Percentiles rank a stretch among this genome's conserved stretches.
Evolutionary conservation across 2,329 filamentous ascomycete species (phyloP).

Genomic region (Penicillium sp.): DNA sequence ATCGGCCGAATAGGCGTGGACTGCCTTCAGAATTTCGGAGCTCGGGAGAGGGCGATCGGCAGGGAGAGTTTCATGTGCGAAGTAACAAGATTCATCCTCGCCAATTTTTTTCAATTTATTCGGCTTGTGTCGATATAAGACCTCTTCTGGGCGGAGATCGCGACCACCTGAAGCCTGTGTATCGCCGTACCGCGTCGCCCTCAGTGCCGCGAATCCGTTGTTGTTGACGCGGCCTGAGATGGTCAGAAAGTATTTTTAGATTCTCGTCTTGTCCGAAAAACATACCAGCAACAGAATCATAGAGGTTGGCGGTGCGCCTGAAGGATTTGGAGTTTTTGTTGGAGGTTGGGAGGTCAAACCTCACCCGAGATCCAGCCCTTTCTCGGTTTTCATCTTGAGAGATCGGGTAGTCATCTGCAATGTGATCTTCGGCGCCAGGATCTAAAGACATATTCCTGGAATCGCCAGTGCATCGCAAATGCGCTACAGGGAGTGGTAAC

Average conservation of each 20-base stretch:
- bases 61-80: constrained; percentile 50
- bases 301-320: constrained; percentile 49
- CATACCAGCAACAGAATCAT: constrained; percentile 59
- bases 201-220: constrained; percentile 32
- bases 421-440: background rate
- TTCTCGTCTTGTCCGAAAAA: background rate
- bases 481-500: background rate
- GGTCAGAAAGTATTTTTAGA: constrained; percentile 9
- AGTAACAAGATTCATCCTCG: constrained; percentile 55
- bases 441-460: background rate
- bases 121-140: constrained; percentile 49
- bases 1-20: constrained; percentile 59
- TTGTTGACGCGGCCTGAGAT: constrained; percentile 48
- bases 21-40: constrained; percentile 56
- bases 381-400: background rate
- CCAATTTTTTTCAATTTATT: constrained; percentile 52
- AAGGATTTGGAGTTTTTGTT: background rate
- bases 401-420: background rate
- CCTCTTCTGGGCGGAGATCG: constrained; percentile 57
- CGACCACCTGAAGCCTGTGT: constrained; percentile 36
- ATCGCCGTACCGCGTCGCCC: constrained; percentile 33
- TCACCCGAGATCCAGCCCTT: background rate
- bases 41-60: constrained; percentile 48
- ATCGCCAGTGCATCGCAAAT: background rate
- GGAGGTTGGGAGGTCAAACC: constrained; percentile 2